These are phyloP conservation scores for Kazachstania kunashirensis DNA, from an alignment of 805 yeast genomes.

Conservation along the genomic window DNA sequence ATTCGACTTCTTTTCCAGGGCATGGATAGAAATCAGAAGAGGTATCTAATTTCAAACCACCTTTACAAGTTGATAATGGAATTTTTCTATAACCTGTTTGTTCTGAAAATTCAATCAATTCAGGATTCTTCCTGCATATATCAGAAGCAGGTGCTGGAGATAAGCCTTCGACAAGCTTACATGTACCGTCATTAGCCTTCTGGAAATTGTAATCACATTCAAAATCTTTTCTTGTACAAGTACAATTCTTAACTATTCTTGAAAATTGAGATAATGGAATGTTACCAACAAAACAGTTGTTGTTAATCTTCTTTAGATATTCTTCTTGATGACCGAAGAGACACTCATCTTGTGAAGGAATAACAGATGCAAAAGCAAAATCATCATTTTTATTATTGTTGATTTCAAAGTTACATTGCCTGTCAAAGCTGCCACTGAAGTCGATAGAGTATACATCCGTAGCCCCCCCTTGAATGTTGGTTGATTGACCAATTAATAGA, in stretches of 20 bases:
- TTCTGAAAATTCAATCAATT: constrained; percentile 61
- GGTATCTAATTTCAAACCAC: constrained; percentile 64
- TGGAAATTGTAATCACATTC: constrained; percentile 89
- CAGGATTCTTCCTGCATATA: constrained; percentile 45
- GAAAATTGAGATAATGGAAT: constrained; percentile 51
- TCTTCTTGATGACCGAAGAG: constrained; percentile 61
- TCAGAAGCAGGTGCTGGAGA: constrained; percentile 54
- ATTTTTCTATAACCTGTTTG: constrained; percentile 90
- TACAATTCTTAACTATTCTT: constrained; percentile 53
- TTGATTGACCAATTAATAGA: constrained; percentile 46
- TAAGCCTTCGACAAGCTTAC: constrained; percentile 71
- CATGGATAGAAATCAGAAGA: constrained; percentile 56
- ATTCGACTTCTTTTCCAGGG: constrained; percentile 76
- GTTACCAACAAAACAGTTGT: constrained; percentile 56
- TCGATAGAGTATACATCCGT: constrained; percentile 47
- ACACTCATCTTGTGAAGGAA: constrained; percentile 45
- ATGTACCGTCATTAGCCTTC: constrained; percentile 67
- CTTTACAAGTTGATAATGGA: constrained; percentile 76
- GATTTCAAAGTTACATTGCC: constrained; percentile 47
- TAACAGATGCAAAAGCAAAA: constrained; percentile 55
- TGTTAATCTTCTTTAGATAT: constrained; percentile 49
- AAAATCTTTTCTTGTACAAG: constrained; percentile 77
- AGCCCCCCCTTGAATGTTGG: constrained; percentile 35
- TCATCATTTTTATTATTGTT: constrained; percentile 41
- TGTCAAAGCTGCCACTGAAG: constrained; percentile 40